Evolutionary conservation across 345 rosid genomes (phyloP).

Genomic region (Laguncularia racemosa): DNA sequence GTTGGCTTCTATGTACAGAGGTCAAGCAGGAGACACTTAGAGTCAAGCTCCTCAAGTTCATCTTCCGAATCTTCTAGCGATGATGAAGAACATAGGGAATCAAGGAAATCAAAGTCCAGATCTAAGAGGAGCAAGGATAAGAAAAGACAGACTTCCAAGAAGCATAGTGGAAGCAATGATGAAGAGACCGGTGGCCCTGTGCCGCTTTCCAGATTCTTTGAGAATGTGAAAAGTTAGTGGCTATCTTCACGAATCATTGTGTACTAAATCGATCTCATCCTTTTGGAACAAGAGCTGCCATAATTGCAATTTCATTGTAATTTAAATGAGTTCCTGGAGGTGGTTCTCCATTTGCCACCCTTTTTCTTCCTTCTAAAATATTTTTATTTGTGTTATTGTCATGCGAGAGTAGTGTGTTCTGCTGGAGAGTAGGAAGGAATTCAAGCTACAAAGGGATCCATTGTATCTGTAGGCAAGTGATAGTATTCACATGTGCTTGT

Average conservation of each 20-base stretch:
- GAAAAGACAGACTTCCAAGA: slow-evolving; percentile 65
- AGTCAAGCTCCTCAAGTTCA: slow-evolving; percentile 51
- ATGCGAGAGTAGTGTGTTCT: too few species aligned
- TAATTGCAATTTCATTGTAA: too few species aligned
- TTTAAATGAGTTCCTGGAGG: too few species aligned
- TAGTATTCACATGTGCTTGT: too few species aligned
- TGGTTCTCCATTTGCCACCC: too few species aligned
- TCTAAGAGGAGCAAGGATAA: slow-evolving; percentile 58
- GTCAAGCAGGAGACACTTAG: slow-evolving; percentile 52
- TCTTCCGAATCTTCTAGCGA: slow-evolving; percentile 72
- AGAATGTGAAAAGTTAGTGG: slow-evolving; percentile 46
- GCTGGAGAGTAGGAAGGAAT: too few species aligned
- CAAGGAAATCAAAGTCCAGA: slow-evolving; percentile 76
- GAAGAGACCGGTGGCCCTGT: slow-evolving; percentile 69
- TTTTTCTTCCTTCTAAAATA: too few species aligned
- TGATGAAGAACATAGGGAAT: slow-evolving; percentile 66
- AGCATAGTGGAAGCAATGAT: slow-evolving; percentile 34
- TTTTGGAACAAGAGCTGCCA: neutral
- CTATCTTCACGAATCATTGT: neutral
- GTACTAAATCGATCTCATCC: neutral
- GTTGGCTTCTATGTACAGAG: slow-evolving; percentile 39
- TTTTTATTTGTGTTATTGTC: too few species aligned
- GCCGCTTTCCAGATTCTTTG: slow-evolving; percentile 89
- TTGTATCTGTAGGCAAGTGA: too few species aligned
- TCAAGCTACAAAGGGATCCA: too few species aligned